Conservation (phyloP, 1,284 basidiomycete genomes). For the Trichosporon sp. region DNA sequence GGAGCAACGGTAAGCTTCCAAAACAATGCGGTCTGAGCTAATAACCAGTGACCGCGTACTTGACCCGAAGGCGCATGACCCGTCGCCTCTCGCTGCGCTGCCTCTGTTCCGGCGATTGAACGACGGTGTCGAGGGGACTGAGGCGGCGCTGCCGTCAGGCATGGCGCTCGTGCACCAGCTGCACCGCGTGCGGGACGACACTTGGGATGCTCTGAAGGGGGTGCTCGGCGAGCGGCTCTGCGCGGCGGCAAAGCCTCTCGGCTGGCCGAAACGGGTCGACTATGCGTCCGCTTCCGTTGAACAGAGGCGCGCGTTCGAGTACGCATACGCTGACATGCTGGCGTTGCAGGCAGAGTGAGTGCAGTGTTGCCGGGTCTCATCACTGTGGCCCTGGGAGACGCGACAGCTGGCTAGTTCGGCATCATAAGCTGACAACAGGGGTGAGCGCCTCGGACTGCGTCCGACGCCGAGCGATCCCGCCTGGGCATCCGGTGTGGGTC, state of each 20-base stretch:
- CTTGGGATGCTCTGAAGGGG: conserved; percentile 74
- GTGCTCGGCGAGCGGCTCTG: conserved; percentile 66
- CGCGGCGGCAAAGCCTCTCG: conserved; percentile 67
- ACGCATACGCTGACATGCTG: conserved; percentile 72
- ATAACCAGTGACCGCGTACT: conserved; percentile 44
- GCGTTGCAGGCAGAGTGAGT: conserved; percentile 68
- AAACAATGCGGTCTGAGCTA: conserved; percentile 25
- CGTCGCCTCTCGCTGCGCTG: conserved; percentile 58
- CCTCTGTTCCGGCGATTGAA: conserved; percentile 67
- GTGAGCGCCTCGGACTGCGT: conserved; percentile 59
- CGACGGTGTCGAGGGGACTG: conserved; percentile 62
- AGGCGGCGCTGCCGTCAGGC: conserved; percentile 53
- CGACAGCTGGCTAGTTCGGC: background rate
- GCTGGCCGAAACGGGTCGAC: conserved; percentile 76
- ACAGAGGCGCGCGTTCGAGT: conserved; percentile 68
- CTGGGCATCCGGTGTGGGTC: conserved; percentile 56
- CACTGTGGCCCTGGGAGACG: too few relatives aligned
- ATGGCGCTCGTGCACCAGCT: conserved; percentile 60
- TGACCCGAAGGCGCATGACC: conserved; percentile 53
- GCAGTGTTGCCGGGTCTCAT: too few relatives aligned
- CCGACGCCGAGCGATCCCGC: conserved; percentile 23
- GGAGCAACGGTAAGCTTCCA: conserved; percentile 66
- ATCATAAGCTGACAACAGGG: conserved; percentile 53
- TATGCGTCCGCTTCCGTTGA: conserved; percentile 62
- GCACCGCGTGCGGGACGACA: conserved; percentile 64